These are phyloP conservation scores for Straminergon stramineum DNA, from an alignment of 225 moss, liverwort and hornwort species.

Conservation along the genomic window DNA sequence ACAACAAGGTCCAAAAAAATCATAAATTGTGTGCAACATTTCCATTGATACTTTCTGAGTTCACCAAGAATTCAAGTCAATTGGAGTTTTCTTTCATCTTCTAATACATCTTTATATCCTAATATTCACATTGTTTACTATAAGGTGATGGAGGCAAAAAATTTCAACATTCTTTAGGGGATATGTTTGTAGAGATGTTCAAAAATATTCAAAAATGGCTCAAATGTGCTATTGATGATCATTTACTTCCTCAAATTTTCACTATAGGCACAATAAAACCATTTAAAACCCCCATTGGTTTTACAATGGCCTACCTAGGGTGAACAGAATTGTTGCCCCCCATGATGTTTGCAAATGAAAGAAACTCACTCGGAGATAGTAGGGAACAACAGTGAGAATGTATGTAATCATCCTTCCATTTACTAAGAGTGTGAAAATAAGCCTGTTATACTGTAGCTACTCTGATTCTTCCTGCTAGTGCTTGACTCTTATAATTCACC, in stretches of 20 bases:
- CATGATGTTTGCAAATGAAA: not conserved
- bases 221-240: not conserved
- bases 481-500: not conserved
- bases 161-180: not conserved
- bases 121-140: not conserved
- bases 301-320: not conserved
- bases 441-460: not conserved
- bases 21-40: not conserved
- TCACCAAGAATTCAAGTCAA: not conserved
- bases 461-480: not conserved
- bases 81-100: not conserved
- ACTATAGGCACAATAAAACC: not conserved
- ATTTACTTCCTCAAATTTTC: not conserved
- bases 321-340: not conserved
- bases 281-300: not conserved
- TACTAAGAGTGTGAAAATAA: not conserved
- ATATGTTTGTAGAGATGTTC: no score
- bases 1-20: not conserved
- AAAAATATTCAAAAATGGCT: not conserved
- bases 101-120: not conserved
- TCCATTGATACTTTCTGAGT: not conserved
- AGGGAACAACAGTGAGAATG: not conserved
- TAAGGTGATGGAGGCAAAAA: rapidly evolving
- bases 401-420: not conserved
- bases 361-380: not conserved